A percentile compares a stretch with the other conserved stretches of the same genome.
phyloP scores from a whole-genome alignment of 768 basidiomycete species.

The Lyophyllum atratum region DNA sequence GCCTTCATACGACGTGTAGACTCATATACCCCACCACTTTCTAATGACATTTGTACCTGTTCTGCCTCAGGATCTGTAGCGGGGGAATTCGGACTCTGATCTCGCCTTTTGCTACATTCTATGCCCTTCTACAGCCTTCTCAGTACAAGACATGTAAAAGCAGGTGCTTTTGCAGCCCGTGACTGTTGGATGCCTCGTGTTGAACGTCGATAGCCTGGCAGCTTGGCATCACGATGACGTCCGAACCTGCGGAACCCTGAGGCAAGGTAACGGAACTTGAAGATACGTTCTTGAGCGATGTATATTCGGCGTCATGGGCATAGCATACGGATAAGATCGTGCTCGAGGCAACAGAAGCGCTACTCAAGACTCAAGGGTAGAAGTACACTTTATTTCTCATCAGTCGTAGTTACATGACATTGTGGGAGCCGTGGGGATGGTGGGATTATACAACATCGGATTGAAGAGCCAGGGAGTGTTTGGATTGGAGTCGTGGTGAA shows the following conservation, averaged over 20 bases:
- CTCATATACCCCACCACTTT: background rate
- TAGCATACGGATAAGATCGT: too few species aligned
- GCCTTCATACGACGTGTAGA: background rate
- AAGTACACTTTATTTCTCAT: background rate
- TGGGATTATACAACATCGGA: background rate
- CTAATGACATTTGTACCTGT: background rate
- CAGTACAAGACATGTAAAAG: too few species aligned
- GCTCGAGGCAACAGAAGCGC: background rate
- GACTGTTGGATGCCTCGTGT: too few species aligned
- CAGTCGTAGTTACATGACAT: background rate
- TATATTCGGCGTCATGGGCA: too few species aligned
- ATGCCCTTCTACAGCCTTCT: too few species aligned
- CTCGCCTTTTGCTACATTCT: too few species aligned
- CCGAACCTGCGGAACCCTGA: too few species aligned
- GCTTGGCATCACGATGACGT: too few species aligned
- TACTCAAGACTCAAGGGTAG: background rate
- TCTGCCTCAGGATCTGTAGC: background rate
- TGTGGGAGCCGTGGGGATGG: background rate
- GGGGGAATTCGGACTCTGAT: background rate
- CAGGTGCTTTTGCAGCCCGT: too few species aligned
- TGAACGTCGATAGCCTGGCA: too few species aligned
- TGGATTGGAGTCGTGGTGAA: background rate
- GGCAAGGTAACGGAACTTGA: too few species aligned
- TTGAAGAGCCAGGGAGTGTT: background rate
- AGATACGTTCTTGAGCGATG: too few species aligned